Evolutionary conservation across 2,329 filamentous ascomycete species (phyloP).

Genomic region (Cladobotryum protrusum): DNA sequence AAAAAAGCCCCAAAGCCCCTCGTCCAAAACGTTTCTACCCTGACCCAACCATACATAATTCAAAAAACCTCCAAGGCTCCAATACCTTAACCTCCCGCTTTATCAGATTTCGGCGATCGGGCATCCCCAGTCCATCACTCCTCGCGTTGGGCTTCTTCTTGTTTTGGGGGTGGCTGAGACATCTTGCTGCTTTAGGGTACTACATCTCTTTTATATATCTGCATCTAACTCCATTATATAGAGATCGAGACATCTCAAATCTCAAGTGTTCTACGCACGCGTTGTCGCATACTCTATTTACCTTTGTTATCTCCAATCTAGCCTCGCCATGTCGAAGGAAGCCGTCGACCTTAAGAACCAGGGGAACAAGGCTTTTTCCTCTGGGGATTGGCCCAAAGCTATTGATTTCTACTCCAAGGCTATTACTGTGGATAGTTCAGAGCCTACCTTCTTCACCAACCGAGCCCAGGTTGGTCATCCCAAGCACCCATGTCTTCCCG

Average conservation of each 20-base stretch:
- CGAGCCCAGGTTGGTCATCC: constrained; percentile 70
- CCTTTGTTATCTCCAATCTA: constrained; percentile 5
- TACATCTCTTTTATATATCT: no score
- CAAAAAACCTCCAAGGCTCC: background rate
- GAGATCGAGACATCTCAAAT: background rate
- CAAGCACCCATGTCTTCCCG: constrained; percentile 15
- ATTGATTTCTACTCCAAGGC: constrained; percentile 81
- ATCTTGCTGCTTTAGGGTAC: no score
- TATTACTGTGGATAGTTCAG: constrained; percentile 73
- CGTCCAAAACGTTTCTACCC: constrained; percentile 5
- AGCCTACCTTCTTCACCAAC: constrained; percentile 91
- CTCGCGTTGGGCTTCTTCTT: background rate
- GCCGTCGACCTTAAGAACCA: constrained; percentile 84
- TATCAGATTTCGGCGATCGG: constrained; percentile 8
- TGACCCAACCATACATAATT: constrained; percentile 9
- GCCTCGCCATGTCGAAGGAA: constrained; percentile 46
- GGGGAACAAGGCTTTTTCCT: constrained; percentile 87
- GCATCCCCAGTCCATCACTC: constrained; percentile 1
- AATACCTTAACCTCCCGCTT: background rate
- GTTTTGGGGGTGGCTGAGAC: no score
- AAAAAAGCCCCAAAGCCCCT: background rate
- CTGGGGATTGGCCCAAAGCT: constrained; percentile 79
- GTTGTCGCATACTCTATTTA: constrained; percentile 2
- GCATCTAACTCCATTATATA: no score
- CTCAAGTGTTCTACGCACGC: constrained; percentile 8